Conservation (phyloP, 2,329 filamentous ascomycete genomes). For the Helminthosporium solani region DNA sequence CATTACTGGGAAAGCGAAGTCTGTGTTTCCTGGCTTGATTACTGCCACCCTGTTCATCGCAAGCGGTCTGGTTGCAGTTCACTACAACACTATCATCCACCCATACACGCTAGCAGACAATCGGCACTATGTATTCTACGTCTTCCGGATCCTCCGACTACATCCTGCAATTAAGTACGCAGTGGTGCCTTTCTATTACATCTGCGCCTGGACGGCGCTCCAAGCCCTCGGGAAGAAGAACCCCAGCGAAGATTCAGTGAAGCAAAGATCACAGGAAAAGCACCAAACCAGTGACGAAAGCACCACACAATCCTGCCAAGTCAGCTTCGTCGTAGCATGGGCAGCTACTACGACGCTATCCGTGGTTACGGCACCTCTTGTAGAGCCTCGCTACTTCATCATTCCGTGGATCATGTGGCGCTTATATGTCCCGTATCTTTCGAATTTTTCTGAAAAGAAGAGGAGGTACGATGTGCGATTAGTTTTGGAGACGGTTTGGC, state of each 20-base stretch:
- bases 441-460: conserved; percentile 20
- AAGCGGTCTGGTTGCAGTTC: conserved; percentile 56
- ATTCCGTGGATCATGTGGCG: conserved; percentile 94
- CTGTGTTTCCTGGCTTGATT: conserved; percentile 22
- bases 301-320: conserved; percentile 17
- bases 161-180: conserved; percentile 65
- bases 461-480: conserved; percentile 44
- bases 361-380: conserved; percentile 82
- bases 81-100: conserved; percentile 89
- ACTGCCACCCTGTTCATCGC: conserved; percentile 35
- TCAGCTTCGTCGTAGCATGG: conserved; percentile 59
- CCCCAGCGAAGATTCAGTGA: neutral
- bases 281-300: conserved; percentile 5
- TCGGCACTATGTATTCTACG: conserved; percentile 94
- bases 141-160: conserved; percentile 78
- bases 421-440: conserved; percentile 63
- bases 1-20: conserved; percentile 8
- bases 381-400: conserved; percentile 96
- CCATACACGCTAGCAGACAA: conserved; percentile 97
- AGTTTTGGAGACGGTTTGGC: conserved; percentile 69
- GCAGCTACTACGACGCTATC: conserved; percentile 73
- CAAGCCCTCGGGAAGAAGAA: conserved; percentile 54
- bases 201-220: conserved; percentile 69
- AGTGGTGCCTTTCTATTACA: conserved; percentile 68
- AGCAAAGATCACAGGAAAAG: conserved; percentile 1